phyloP scores from a whole-genome alignment of 208 protist species.

The Porcisia deanei region DNA sequence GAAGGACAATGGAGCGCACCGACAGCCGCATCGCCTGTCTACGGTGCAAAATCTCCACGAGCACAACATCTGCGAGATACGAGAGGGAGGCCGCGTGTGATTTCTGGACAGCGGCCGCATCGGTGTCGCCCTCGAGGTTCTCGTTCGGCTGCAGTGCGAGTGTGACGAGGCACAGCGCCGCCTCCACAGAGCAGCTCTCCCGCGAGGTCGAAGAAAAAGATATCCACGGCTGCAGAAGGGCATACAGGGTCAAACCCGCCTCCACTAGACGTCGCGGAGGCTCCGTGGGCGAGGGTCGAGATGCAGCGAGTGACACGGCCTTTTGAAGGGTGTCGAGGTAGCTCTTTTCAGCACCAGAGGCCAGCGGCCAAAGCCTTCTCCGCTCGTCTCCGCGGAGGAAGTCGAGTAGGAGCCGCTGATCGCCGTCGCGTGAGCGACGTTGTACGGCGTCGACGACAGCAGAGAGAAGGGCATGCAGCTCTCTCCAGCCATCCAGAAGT shows the following conservation, averaged over 20 bases:
- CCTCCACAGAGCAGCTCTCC: background rate
- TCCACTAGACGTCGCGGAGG: background rate
- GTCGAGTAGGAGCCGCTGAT: background rate
- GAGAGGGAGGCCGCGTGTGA: background rate
- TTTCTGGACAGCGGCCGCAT: too few relatives aligned
- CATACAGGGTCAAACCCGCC: slow-evolving; percentile 7
- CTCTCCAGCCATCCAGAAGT: background rate
- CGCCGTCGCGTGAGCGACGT: background rate
- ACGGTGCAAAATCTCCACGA: slow-evolving; percentile 2
- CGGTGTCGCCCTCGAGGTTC: background rate
- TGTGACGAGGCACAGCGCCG: slow-evolving; percentile 3
- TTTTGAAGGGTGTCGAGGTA: background rate
- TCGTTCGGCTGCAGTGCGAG: background rate
- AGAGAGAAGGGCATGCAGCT: slow-evolving; percentile 14
- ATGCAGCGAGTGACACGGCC: background rate
- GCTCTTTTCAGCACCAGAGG: background rate
- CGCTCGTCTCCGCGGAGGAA: slow-evolving; percentile 4
- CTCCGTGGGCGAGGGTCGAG: background rate
- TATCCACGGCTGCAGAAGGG: slow-evolving; percentile 25
- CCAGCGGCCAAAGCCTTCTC: background rate
- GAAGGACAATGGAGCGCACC: slow-evolving; percentile 2
- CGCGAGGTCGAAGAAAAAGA: background rate
- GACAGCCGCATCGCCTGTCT: slow-evolving; percentile 18
- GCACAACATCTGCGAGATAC: background rate
- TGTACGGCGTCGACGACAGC: slow-evolving; percentile 6